These are phyloP conservation scores for Oenanthe sinensis DNA, from an alignment of 129 eudicot species.

Conservation along the genomic window DNA sequence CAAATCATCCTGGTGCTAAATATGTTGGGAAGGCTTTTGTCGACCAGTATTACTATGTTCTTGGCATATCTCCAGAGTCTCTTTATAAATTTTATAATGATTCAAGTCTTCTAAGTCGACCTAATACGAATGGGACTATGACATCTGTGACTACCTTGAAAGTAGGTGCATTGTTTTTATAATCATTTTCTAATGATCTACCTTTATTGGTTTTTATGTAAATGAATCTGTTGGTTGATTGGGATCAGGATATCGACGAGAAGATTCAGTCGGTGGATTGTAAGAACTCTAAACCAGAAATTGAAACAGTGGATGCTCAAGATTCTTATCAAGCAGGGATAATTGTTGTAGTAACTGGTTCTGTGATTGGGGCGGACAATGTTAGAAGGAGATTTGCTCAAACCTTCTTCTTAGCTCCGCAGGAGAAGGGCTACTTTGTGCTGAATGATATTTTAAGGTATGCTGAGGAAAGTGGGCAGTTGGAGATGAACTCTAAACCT, in stretches of 20 bases:
- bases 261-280: conserved; percentile 38
- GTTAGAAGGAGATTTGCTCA: conserved; percentile 37
- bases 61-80: conserved; percentile 18
- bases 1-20: conserved; percentile 10
- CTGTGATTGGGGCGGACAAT: conserved; percentile 42
- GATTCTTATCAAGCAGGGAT: conserved; percentile 44
- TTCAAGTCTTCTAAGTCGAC: conserved; percentile 27
- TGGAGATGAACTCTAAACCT: conserved; percentile 10
- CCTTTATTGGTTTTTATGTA: neutral
- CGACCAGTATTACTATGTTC: conserved; percentile 25
- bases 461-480: conserved; percentile 28
- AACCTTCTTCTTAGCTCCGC: conserved; percentile 62
- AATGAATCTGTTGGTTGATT: neutral
- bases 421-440: conserved; percentile 53
- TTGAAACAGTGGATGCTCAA: conserved; percentile 58
- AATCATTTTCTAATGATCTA: neutral
- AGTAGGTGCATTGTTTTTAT: conserved; percentile 1
- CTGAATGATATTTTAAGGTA: conserved; percentile 49
- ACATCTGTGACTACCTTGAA: conserved; percentile 22
- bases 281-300: conserved; percentile 50
- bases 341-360: conserved; percentile 50
- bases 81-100: conserved; percentile 20
- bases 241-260: conserved; percentile 43
- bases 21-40: conserved; percentile 24
- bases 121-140: conserved; percentile 14